A percentile compares a stretch with the other conserved stretches of the same genome.
Evolutionary conservation across 805 yeast genomes (phyloP).

Genomic region (Saturnispora sekii): DNA sequence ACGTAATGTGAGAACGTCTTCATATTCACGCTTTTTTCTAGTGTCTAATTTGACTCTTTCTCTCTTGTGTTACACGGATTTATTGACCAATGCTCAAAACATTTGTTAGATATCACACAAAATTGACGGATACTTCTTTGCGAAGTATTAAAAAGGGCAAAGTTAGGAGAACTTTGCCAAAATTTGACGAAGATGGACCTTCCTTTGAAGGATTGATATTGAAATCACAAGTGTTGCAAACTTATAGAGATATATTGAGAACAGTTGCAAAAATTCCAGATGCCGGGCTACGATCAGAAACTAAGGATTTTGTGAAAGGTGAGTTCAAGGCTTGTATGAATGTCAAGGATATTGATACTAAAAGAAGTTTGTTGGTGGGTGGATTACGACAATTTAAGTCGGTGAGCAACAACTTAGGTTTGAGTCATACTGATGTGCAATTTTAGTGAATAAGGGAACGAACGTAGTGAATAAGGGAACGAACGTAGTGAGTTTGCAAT

Average conservation of each 20-base stretch:
- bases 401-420: constrained; percentile 21
- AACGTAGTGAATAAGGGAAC: background rate
- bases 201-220: constrained; percentile 22
- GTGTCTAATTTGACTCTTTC: background rate
- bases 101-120: background rate
- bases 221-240: constrained; percentile 19
- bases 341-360: constrained; percentile 21
- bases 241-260: constrained; percentile 27
- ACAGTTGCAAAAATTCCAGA: constrained; percentile 20
- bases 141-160: constrained; percentile 1
- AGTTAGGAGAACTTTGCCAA: background rate
- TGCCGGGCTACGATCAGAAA: constrained; percentile 15
- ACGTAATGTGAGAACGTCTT: too few species aligned
- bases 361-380: constrained; percentile 24
- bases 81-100: background rate
- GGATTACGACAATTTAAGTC: constrained; percentile 28
- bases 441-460: background rate
- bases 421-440: constrained; percentile 19
- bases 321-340: constrained; percentile 22
- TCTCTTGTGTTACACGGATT: background rate
- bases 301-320: constrained; percentile 22
- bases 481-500: background rate
- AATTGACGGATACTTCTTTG: constrained; percentile 8
- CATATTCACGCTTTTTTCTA: too few species aligned
- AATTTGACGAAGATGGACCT: constrained; percentile 7